Evolutionary conservation across 371 early-diverging fungal genomes (phyloP), one percentile per base, ranked within the genome.

Genomic region (Coemansia sp.): DNA sequence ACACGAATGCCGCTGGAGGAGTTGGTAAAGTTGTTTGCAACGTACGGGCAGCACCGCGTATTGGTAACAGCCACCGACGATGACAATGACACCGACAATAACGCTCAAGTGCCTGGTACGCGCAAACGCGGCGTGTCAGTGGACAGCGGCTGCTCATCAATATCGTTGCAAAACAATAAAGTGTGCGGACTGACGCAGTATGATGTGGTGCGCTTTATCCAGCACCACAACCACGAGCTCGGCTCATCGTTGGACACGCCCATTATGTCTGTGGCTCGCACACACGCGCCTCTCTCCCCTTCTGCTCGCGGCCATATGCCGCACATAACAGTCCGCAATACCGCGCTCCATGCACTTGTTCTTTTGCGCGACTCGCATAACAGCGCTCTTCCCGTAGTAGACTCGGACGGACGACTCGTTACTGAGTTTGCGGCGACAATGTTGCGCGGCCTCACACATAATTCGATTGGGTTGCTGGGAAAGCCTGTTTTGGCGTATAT

Each of bases 401-500:
- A 79, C 48, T 11, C 21, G 10, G 66, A 72, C 56, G 70, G 71
- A 0, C 56, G 55, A 45, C 64, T 79, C 52, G 24, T 77, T 31
- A 64, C 80, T 5, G 80, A 79, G 50, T 48, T 77, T 5, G 77
- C 77, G 1, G 68, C 68, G 29, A 58, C 78, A 1, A 63, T 62
- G 2, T 24, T 79, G 51, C 78, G 77, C 47, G 27, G 63, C n/a
- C 64, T 79, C 5, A 64, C 60, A 4, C 24, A 37, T 4, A 22
- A 26, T 54, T 63, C 56, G 29, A 26, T 79, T 7, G 75, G 67
- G 1, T 51, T 72, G 56, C 67, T 79, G 34, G 78, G 72, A 21
- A 72, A 69, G 11, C 78, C 80, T 10, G 78, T 79, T 40, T 59
- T 79, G 3, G 80, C 80, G 29, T 79, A 61, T 53, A 67, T 79